Conservation (phyloP, 2,329 filamentous ascomycete species). For the Coniochaeta sp. region DNA sequence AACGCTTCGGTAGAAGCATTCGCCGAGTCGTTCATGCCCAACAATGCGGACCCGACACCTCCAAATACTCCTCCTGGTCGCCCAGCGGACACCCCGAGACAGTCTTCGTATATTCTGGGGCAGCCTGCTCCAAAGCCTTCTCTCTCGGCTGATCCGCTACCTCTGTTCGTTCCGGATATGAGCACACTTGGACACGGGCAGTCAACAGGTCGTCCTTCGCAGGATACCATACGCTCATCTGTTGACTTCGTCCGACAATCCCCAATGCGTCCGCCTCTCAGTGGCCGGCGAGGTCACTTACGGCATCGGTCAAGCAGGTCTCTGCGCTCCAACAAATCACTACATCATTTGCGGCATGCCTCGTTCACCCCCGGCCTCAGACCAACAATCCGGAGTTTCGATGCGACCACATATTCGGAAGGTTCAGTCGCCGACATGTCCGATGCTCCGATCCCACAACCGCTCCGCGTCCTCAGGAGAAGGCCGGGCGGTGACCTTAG, state of each 20-base stretch:
- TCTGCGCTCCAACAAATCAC: slow-evolving; percentile 41
- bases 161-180: slow-evolving; percentile 41
- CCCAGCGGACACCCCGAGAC: slow-evolving; percentile 36
- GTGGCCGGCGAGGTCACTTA: slow-evolving; percentile 29
- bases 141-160: slow-evolving; percentile 31
- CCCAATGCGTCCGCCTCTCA: slow-evolving; percentile 25
- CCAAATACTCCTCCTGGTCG: slow-evolving; percentile 52
- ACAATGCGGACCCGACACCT: slow-evolving; percentile 48
- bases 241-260: slow-evolving; percentile 21
- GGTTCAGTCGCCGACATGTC: slow-evolving; percentile 38
- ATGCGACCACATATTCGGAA: slow-evolving; percentile 50
- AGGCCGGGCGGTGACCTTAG: slow-evolving; percentile 70
- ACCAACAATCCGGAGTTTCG: slow-evolving; percentile 51
- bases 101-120: slow-evolving; percentile 49
- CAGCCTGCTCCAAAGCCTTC: slow-evolving; percentile 33
- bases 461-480: slow-evolving; percentile 60
- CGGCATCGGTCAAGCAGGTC: slow-evolving; percentile 42
- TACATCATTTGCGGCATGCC: slow-evolving; percentile 47
- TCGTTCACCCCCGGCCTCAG: slow-evolving; percentile 53
- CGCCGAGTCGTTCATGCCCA: slow-evolving; percentile 41
- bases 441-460: slow-evolving; percentile 38
- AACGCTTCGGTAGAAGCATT: slow-evolving; percentile 46
- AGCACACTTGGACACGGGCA: slow-evolving; percentile 25
- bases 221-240: slow-evolving; percentile 26
- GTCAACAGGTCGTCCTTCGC: slow-evolving; percentile 16